Base-by-base conservation (phyloP, 345 rosid genomes). In the Arabis hirsuta region DNA sequence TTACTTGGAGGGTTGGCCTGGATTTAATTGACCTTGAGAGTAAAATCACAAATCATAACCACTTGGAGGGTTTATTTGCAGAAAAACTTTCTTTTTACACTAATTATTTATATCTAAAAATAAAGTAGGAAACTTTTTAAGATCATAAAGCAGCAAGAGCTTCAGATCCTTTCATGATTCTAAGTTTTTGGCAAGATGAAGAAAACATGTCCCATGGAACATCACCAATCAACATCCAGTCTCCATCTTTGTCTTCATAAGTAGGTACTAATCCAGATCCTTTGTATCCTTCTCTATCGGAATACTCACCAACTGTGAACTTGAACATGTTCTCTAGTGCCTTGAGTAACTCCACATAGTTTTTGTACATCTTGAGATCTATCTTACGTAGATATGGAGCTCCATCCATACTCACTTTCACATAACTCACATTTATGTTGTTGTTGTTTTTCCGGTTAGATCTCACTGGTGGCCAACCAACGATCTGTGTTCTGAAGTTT, bases 341-440 rank as follows among this genome's bases (percentile, higher is more conserved):
- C 65, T 74, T 77, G 2, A 90, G 81, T 34, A 90, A 84, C 67
- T 87, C 85, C 10, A 70, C 58, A 55, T 90, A 88, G 19, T 83
- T 85, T n/a, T 78, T 50, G 78, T 84, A 87, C 62, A 72, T 74
- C 54, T 86, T 88, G 22, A 90, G 84, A 68, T 90, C 88, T 55
- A 90, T 83, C 62, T 90, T 90, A 60, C 97, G 86, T 1, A 90
- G 87, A 50, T 86, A 90, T 6, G 97, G 97, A 12, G 95, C 92
- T 38, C 96, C 94, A 51, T 88, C 96, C 96, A 88, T 86, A 81
- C 97, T 90, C 32, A 90, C 94, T 83, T 90, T 90, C 74, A 90
- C 88, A 32, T 81, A 88, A 29, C 86, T 82, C 76, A 90, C 91
- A 20, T 66, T 55, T 9, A n/a, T n/a, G n/a, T 62, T 55, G 65